Percentiles rank a stretch among this genome's conserved stretches.
phyloP scores from a whole-genome alignment of 163 green algal species.

The Chlorella variabilis region DNA sequence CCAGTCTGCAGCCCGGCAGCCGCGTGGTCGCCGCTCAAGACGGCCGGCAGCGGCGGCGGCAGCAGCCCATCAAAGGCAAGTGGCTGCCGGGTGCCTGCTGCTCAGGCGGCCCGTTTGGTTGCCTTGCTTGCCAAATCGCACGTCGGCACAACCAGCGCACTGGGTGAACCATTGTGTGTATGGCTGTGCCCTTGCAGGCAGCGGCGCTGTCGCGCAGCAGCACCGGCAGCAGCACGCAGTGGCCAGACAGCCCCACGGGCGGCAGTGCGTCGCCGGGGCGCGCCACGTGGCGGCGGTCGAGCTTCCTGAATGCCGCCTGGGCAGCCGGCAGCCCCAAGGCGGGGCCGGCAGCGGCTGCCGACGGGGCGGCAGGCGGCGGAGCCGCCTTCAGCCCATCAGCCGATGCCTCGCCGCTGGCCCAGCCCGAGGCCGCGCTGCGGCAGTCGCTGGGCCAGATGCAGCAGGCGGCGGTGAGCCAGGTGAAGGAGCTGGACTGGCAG shows the following conservation, averaged over 20 bases:
- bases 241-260: conserved; percentile 20
- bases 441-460: conserved; percentile 36
- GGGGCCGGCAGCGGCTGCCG: neutral
- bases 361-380: neutral
- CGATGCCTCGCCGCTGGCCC: neutral
- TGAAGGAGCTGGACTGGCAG: conserved; percentile 84
- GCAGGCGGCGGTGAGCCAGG: conserved; percentile 66
- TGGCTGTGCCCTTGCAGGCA: too few species aligned
- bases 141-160: too few species aligned
- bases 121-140: too few species aligned
- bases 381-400: conserved; percentile 2
- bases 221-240: neutral
- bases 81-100: neutral
- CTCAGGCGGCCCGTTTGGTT: too few species aligned
- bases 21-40: neutral
- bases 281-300: neutral
- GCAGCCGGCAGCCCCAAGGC: conserved; percentile 8
- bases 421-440: conserved; percentile 14
- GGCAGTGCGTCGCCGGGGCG: neutral
- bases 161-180: too few species aligned
- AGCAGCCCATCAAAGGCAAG: neutral
- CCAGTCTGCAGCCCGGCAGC: neutral
- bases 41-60: neutral
- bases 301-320: neutral
- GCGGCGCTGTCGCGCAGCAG: neutral